A percentile compares a stretch with the other conserved stretches of the same genome.
Conservation (phyloP, 805 yeast species). For the Pichia heedii region DNA sequence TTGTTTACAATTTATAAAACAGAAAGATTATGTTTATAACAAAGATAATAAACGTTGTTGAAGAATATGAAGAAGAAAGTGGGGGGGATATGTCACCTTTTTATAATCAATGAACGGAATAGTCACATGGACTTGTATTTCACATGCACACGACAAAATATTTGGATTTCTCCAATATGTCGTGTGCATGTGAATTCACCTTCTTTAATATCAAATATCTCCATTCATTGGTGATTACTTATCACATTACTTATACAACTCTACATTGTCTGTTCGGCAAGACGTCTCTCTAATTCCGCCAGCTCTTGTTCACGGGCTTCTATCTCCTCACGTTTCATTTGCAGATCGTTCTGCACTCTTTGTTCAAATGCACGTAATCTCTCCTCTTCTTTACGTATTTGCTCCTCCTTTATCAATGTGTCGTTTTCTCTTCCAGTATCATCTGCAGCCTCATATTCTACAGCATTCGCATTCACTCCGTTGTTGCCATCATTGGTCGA, state of each 20-base stretch:
- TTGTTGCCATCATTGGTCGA: not conserved
- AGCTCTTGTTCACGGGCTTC: constrained; percentile 79
- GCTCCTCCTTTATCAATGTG: constrained; percentile 72
- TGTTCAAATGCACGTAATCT: constrained; percentile 79
- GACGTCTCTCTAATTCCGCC: constrained; percentile 56
- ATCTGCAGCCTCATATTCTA: not conserved
- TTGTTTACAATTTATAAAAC: no score
- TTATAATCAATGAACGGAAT: no score
- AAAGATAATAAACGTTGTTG: no score
- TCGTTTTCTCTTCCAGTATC: not conserved
- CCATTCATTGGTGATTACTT: no score
- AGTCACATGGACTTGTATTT: no score
- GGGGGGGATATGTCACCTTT: not conserved
- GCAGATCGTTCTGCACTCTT: constrained; percentile 79
- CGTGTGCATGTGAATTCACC: not conserved
- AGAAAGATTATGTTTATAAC: no score
- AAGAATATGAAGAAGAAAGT: no score
- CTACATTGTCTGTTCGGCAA: constrained; percentile 24
- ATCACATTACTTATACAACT: no score
- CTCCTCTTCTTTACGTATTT: constrained; percentile 82
- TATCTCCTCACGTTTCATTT: constrained; percentile 72
- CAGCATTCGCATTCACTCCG: not conserved
- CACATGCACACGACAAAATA: no score
- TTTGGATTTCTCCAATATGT: no score
- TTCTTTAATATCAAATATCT: no score